These are phyloP conservation scores for Microstegium vimineum DNA, from an alignment of 176 grass and related monocot species.

Conservation along the genomic window DNA sequence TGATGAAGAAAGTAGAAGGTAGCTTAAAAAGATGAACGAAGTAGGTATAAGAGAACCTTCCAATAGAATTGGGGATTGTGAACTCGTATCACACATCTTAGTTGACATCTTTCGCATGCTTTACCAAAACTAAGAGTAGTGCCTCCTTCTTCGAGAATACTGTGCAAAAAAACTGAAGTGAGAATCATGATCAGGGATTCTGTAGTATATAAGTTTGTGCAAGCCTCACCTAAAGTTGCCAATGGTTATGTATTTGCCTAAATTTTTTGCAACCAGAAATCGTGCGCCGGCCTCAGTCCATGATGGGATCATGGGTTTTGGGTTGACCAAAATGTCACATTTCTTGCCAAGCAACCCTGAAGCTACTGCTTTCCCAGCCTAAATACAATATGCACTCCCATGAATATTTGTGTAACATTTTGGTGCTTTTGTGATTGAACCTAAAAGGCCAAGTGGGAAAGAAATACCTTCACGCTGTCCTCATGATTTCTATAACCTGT, in stretches of 20 bases:
- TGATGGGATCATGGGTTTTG: constrained; percentile 66
- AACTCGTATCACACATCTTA: constrained; percentile 53
- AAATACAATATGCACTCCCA: neutral
- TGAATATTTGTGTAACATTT: neutral
- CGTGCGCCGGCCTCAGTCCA: constrained; percentile 26
- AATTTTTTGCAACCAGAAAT: neutral
- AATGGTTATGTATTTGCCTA: constrained; percentile 49
- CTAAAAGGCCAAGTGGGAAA: neutral
- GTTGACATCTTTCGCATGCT: constrained; percentile 24
- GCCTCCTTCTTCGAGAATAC: constrained; percentile 74
- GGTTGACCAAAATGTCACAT: constrained; percentile 40
- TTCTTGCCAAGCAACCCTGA: constrained; percentile 39
- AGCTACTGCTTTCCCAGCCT: constrained; percentile 66
- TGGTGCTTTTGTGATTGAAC: neutral
- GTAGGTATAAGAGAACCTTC: constrained; percentile 41
- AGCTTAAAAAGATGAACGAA: neutral
- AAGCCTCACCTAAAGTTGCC: constrained; percentile 70
- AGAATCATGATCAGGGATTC: neutral
- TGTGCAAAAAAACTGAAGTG: neutral
- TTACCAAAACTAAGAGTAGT: constrained; percentile 52
- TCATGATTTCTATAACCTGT: constrained; percentile 77
- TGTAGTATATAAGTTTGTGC: neutral
- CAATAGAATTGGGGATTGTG: constrained; percentile 78
- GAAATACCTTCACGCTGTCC: constrained; percentile 53
- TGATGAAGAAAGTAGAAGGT: neutral